phyloP scores from a whole-genome alignment of 2,329 filamentous ascomycete species.

The Eutypella sp. region DNA sequence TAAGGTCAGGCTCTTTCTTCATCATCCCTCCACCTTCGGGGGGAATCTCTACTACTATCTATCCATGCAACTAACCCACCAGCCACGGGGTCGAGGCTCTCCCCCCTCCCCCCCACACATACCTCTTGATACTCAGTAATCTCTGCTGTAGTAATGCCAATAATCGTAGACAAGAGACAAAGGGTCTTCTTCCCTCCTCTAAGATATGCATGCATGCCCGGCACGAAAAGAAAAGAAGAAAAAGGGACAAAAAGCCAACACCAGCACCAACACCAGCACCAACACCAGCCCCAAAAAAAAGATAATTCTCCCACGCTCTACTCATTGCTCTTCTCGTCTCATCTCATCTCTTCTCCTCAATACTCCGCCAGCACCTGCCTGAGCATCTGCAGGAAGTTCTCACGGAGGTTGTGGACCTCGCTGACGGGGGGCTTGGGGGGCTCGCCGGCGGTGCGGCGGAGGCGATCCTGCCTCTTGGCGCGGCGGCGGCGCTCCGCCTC shows the following conservation, averaged over 20 bases:
- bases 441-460: conserved; percentile 77
- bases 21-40: too few relatives aligned
- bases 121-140: too few relatives aligned
- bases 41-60: too few relatives aligned
- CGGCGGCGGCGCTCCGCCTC: conserved; percentile 76
- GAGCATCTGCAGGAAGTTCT: conserved; percentile 77
- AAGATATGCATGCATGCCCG: too few relatives aligned
- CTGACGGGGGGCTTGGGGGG: conserved; percentile 73
- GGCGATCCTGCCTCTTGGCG: conserved; percentile 70
- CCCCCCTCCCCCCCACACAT: too few relatives aligned
- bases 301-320: conserved; percentile 5
- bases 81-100: too few relatives aligned
- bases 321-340: conserved; percentile 1
- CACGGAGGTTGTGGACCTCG: conserved; percentile 75
- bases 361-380: conserved; percentile 75
- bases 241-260: conserved; percentile 7
- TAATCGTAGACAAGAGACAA: too few relatives aligned
- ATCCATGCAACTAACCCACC: too few relatives aligned
- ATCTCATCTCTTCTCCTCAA: conserved; percentile 1
- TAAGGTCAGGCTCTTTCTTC: too few relatives aligned
- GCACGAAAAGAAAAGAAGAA: conserved; percentile 3
- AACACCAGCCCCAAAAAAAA: conserved; percentile 9
- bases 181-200: too few relatives aligned
- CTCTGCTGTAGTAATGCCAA: too few relatives aligned
- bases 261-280: background rate